Percentiles rank a stretch among this genome's conserved stretches.
Evolutionary conservation across 2,329 filamentous ascomycete species (phyloP).

Genomic region (Alternaria angustiovoidea): DNA sequence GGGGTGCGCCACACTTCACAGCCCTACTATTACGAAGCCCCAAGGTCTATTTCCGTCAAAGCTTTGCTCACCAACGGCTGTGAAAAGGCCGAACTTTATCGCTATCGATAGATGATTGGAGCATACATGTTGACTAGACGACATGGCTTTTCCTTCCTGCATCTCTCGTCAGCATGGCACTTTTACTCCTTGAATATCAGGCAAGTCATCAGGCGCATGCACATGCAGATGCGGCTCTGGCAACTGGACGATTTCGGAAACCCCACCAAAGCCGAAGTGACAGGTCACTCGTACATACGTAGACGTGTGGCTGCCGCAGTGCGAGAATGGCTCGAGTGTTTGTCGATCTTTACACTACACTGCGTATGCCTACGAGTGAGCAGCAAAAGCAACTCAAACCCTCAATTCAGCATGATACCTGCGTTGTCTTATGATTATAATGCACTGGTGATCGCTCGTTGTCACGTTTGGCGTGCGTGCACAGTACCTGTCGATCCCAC

Average conservation of each 20-base stretch:
- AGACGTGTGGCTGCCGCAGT: background rate
- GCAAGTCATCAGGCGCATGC: background rate
- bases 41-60: conserved; percentile 11
- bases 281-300: background rate
- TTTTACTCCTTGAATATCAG: background rate
- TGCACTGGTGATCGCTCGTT: background rate
- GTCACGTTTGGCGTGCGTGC: background rate
- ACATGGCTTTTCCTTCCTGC: background rate
- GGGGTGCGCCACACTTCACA: conserved; percentile 20
- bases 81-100: background rate
- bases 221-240: background rate
- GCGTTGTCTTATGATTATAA: background rate
- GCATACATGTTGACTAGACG: background rate
- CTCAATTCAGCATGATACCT: background rate
- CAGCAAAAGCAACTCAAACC: background rate
- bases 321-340: background rate
- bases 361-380: background rate
- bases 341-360: background rate
- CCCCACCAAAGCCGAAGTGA: conserved; percentile 1
- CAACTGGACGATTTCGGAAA: background rate
- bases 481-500: conserved; percentile 3
- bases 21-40: conserved; percentile 19
- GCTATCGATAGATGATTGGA: background rate
- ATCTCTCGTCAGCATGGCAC: background rate
- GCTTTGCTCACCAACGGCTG: conserved; percentile 2